Base-by-base conservation (phyloP, 2,329 filamentous ascomycete species). In the Geosmithia flava region DNA sequence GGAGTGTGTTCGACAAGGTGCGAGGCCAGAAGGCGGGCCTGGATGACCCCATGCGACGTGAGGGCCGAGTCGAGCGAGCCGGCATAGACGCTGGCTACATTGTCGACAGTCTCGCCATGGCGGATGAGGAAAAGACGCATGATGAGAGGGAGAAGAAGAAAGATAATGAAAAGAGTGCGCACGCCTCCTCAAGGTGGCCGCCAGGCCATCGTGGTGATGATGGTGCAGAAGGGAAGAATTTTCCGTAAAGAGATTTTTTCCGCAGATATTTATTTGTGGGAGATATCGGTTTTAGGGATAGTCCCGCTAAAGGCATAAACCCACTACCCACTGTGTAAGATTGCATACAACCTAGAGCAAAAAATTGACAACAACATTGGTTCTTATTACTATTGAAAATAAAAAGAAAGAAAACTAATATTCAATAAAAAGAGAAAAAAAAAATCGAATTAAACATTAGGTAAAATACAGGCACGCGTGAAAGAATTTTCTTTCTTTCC, bases 81-180 rank as follows among this genome's bases (percentile, higher is more conserved):
- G 56, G 89, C 89, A 47, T 85, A 90, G 51, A 87, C 66, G 48
- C 81, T 77, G 41, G 83, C 84, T 50, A 93, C 83, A 63, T 95
- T 95, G 67, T 95, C 86, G 54, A 94, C 85, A 16, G 87, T 91
- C 68, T 95, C 89, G 59, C 83, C 89, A 71, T 95, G 89, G 49
- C 89, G 82, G 58, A 95, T 80, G 56, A 95, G 74, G 58, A 89
- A 80, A 48, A 95, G 54, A 51, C 59, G 64, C 63, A 67, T 67
- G 63, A 47, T 50, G 7, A 16, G 33, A 11, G 33, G 33, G 8
- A 8, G 23, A 8, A 27, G 4, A 27, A 27, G 23, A 8, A 8
- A 27, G 4, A 27, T 27, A 27, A 27, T 5, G 23, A 27, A 8
- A 27, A 8, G 23, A 27, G 4, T 5, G 23, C 4, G 8, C 42